phyloP scores from a whole-genome alignment of 2,329 filamentous ascomycete genomes.

The Fusarium tjaetaba region DNA sequence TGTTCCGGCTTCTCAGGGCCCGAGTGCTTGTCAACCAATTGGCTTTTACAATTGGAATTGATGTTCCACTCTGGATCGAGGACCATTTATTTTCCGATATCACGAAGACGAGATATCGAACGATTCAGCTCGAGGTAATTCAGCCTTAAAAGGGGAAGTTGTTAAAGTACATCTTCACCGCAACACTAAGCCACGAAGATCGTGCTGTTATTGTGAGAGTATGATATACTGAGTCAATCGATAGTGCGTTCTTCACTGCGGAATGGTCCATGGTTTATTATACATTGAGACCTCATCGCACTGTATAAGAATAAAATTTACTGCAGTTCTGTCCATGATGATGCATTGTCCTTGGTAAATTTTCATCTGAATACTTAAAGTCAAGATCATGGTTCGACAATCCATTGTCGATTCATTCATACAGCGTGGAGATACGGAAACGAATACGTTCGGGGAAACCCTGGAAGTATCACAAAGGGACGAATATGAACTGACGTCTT shows the following conservation, averaged over 20 bases:
- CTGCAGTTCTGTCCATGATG: not conserved
- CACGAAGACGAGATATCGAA: constrained; percentile 32
- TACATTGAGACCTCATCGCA: not conserved
- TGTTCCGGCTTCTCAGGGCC: constrained; percentile 24
- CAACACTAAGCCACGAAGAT: not conserved
- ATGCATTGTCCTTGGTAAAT: not conserved
- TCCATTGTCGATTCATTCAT: not conserved
- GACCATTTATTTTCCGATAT: constrained; percentile 18
- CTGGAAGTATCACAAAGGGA: constrained; percentile 23
- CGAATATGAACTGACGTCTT: not conserved
- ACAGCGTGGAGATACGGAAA: constrained; percentile 29
- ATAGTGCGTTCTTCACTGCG: not conserved
- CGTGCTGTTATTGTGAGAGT: not conserved
- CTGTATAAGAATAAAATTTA: not conserved
- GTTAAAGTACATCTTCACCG: not conserved
- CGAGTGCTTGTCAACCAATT: constrained; percentile 28
- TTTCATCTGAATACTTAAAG: not conserved
- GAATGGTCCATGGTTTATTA: not conserved
- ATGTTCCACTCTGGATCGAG: constrained; percentile 16
- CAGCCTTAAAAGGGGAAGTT: constrained; percentile 6
- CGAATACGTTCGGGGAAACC: constrained; percentile 31
- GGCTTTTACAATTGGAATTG: not conserved
- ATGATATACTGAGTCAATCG: not conserved
- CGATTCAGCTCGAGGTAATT: constrained; percentile 7
- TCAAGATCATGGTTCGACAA: not conserved